Conservation (phyloP, 805 yeast genomes). For the Monosporozyma aerobia region DNA sequence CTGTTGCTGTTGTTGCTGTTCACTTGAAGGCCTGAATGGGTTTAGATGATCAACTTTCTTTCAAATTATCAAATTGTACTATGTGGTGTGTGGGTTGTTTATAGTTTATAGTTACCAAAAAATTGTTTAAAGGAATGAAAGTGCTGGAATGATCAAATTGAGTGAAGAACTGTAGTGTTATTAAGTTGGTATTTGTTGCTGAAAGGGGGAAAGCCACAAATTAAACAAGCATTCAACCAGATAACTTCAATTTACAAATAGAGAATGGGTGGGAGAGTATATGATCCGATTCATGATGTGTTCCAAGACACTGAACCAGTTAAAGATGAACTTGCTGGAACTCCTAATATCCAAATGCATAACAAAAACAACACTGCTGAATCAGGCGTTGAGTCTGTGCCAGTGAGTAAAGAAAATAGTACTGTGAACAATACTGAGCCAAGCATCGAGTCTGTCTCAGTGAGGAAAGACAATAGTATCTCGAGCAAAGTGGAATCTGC, state of each 20-base stretch:
- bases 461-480: no score
- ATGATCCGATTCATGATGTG: conserved; percentile 31
- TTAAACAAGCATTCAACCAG: background rate
- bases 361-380: background rate
- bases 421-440: background rate
- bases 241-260: background rate
- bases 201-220: no score
- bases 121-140: background rate
- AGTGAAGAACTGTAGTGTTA: background rate
- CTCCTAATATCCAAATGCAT: background rate
- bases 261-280: conserved; percentile 26
- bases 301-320: conserved; percentile 16
- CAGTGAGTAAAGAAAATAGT: conserved; percentile 1
- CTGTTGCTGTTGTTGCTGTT: background rate
- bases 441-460: no score
- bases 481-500: conserved; percentile 5
- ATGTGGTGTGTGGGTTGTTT: background rate
- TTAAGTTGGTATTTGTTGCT: background rate
- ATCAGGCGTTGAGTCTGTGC: background rate
- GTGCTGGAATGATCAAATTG: background rate
- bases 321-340: background rate
- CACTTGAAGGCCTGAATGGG: background rate
- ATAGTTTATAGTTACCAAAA: background rate
- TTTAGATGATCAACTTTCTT: background rate
- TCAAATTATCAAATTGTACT: background rate